Conservation (phyloP, 768 basidiomycete genomes). For the Leccinum imitatum region DNA sequence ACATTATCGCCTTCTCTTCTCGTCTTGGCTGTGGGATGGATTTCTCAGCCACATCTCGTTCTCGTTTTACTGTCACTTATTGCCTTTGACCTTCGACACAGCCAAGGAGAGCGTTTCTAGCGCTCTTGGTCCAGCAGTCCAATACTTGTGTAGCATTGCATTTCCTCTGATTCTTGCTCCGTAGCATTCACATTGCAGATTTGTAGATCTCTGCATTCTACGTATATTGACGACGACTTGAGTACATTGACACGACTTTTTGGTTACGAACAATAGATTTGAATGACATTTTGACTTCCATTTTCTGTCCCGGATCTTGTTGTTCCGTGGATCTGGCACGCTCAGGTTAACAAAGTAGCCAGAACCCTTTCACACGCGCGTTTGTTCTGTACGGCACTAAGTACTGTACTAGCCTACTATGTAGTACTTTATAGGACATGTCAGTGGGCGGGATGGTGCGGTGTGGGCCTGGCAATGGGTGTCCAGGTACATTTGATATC, state of each 20-base stretch:
- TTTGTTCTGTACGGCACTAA: too few relatives aligned
- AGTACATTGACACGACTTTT: slow-evolving; percentile 16
- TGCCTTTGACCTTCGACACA: slow-evolving; percentile 35
- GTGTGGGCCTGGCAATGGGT: neutral
- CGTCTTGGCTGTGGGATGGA: slow-evolving; percentile 32
- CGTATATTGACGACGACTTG: slow-evolving; percentile 19
- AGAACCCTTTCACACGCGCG: too few relatives aligned
- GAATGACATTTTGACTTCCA: too few relatives aligned
- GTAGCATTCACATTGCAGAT: slow-evolving; percentile 23
- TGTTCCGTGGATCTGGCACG: too few relatives aligned
- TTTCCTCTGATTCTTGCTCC: slow-evolving; percentile 21
- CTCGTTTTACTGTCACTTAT: slow-evolving; percentile 34
- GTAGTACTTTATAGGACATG: too few relatives aligned
- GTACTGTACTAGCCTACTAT: too few relatives aligned
- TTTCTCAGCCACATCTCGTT: slow-evolving; percentile 28
- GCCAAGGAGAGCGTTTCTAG: slow-evolving; percentile 34
- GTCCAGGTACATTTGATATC: neutral
- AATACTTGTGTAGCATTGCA: slow-evolving; percentile 37
- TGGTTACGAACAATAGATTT: too few relatives aligned
- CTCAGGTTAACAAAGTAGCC: too few relatives aligned
- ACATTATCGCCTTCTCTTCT: slow-evolving; percentile 29
- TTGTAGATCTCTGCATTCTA: slow-evolving; percentile 34
- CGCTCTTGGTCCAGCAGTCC: slow-evolving; percentile 29
- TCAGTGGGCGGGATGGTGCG: too few relatives aligned
- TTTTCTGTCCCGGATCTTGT: too few relatives aligned